phyloP scores from a whole-genome alignment of 2,329 filamentous ascomycete genomes.

The Elsinoe fawcettii region DNA sequence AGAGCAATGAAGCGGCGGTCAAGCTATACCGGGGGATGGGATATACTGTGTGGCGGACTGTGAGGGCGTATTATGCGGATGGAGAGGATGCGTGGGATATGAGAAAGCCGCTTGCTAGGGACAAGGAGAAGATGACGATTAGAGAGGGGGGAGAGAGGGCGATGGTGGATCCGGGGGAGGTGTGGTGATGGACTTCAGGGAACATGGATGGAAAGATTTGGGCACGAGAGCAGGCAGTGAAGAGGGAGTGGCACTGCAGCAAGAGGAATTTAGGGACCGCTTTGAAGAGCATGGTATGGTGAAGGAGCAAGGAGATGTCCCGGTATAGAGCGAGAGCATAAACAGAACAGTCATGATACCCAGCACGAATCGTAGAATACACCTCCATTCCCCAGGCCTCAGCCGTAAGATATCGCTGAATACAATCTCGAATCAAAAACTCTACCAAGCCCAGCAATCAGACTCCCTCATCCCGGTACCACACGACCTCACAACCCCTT shows the following conservation, averaged over 20 bases:
- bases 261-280: no score
- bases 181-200: slow-evolving; percentile 53
- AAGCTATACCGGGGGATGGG: slow-evolving; percentile 84
- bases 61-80: slow-evolving; percentile 89
- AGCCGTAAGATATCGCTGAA: slow-evolving; percentile 3
- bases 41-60: slow-evolving; percentile 81
- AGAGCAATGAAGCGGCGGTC: slow-evolving; percentile 81
- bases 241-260: background rate
- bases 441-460: no score
- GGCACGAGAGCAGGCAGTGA: no score
- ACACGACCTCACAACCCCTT: background rate
- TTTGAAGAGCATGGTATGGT: no score
- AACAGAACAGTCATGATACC: background rate
- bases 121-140: slow-evolving; percentile 67
- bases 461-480: no score
- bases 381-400: background rate
- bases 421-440: slow-evolving; percentile 4
- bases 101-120: slow-evolving; percentile 81
- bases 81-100: slow-evolving; percentile 97
- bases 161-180: slow-evolving; percentile 72
- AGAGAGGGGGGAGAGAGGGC: slow-evolving; percentile 73
- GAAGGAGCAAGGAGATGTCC: no score
- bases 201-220: background rate
- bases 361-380: background rate
- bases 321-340: background rate